Base-by-base conservation (phyloP, 305 asterid species). In the Vinca major region DNA sequence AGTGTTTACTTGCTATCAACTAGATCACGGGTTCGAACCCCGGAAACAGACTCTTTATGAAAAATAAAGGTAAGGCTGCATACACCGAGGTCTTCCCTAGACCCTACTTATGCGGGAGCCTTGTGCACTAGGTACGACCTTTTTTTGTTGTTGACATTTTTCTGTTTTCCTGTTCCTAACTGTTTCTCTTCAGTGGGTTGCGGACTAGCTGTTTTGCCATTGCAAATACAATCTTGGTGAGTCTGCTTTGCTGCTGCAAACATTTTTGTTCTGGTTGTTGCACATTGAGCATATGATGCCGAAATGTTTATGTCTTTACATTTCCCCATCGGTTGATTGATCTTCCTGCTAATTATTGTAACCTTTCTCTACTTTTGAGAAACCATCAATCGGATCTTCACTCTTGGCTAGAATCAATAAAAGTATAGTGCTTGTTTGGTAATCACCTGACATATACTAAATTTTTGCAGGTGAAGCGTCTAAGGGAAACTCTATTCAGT, bases 121-220 rank as follows among this genome's bases (percentile, higher is more conserved):
- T n/a, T n/a, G n/a, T n/a, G n/a, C n/a, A n/a, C n/a, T n/a, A n/a
- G n/a, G n/a, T n/a, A n/a, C n/a, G n/a, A n/a, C n/a, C n/a, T n/a
- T n/a, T n/a, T n/a, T n/a, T n/a, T n/a, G n/a, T n/a, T n/a, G n/a
- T n/a, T 1, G 11, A 50, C 4, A 1, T 4, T n/a, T 26, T 51
- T 1, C 33, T 43, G 40, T 60, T 3, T 53, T 26, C 45, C 49
- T 33, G 58, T 43, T 66, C 39, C 68, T 39, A 16, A 47, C 36
- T 47, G 67, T 62, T 73, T 66, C 14, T 37, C 7, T 20, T 48
- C 83, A 85, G 90, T 67, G 90, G 90, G 50, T 72, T 87, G 78
- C 85, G 90, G 65, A 81, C 86, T 77, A 86, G 87, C 72, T 83
- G 86, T 74, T 87, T 87, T 62, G 93, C 87, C 51, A 63, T 81